These are phyloP conservation scores for Pichia sp. DNA, from an alignment of 1,139 yeast genomes.

Conservation along the genomic window DNA sequence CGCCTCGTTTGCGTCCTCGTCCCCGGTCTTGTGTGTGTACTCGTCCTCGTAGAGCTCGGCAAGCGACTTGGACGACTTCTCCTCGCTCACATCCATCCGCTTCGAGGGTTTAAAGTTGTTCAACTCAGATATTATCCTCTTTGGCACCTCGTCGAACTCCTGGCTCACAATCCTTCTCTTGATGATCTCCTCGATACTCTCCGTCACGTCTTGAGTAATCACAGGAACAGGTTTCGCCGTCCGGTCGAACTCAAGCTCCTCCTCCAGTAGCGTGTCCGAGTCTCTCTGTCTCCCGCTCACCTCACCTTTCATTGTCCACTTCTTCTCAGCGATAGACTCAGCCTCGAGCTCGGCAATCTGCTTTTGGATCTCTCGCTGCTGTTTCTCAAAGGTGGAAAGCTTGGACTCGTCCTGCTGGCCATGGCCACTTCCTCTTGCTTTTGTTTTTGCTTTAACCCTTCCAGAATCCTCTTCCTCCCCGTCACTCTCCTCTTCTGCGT, in stretches of 20 bases:
- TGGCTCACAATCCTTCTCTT: conserved; percentile 69
- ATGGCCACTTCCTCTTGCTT: conserved; percentile 34
- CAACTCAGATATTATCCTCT: conserved; percentile 61
- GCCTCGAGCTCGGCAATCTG: conserved; percentile 78
- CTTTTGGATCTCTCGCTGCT: conserved; percentile 67
- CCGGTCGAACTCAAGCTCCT: conserved; percentile 68
- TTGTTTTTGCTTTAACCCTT: too few species aligned
- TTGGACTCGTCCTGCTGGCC: conserved; percentile 32
- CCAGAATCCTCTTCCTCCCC: conserved; percentile 38
- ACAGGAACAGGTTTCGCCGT: conserved; percentile 86
- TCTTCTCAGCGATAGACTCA: conserved; percentile 84
- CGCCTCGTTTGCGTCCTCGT: conserved; percentile 50
- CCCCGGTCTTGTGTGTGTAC: conserved; percentile 41
- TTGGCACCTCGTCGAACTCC: conserved; percentile 81
- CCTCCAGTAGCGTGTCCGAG: conserved; percentile 68
- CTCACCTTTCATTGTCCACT: conserved; percentile 95
- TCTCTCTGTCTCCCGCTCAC: conserved; percentile 80
- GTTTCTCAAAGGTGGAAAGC: conserved; percentile 77
- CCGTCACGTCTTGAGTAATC: conserved; percentile 84
- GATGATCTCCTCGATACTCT: conserved; percentile 81
- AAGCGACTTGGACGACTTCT: conserved; percentile 79
- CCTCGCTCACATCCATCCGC: conserved; percentile 68
- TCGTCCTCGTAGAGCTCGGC: conserved; percentile 94
- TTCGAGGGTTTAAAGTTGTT: conserved; percentile 49
- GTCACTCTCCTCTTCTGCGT: conserved; percentile 31